phyloP scores from a whole-genome alignment of 164 flowering plant genomes.

The Vitis rotundifolia region DNA sequence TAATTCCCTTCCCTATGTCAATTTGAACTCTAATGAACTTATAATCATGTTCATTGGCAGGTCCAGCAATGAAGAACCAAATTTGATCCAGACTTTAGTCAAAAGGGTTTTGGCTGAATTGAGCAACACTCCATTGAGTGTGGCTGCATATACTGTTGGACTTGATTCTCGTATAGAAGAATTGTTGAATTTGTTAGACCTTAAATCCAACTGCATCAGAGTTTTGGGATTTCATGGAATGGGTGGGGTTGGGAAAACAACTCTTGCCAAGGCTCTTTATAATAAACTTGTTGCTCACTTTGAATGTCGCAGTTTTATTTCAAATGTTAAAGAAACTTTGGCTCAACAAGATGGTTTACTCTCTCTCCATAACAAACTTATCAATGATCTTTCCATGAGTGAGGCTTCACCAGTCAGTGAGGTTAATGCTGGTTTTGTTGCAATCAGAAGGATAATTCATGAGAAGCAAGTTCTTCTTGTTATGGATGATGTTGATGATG shows the following conservation, averaged over 20 bases:
- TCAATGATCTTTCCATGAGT: conserved; percentile 19
- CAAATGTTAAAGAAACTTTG: conserved; percentile 33
- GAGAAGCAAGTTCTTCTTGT: conserved; percentile 35
- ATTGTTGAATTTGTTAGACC: conserved; percentile 24
- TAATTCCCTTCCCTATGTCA: too few species aligned
- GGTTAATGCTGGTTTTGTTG: neutral
- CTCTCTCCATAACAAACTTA: conserved; percentile 25
- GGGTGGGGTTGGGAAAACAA: conserved; percentile 60
- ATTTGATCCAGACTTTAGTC: conserved; percentile 27
- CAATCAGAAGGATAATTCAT: conserved; percentile 7
- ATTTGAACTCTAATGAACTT: too few species aligned
- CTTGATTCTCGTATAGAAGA: conserved; percentile 32
- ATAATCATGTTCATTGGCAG: too few species aligned
- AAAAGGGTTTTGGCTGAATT: conserved; percentile 33
- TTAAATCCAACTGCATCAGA: conserved; percentile 18
- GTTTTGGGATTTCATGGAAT: conserved; percentile 41
- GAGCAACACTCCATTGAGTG: conserved; percentile 32
- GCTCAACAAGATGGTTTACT: conserved; percentile 1
- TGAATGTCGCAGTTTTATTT: conserved; percentile 32
- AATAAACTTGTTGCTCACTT: conserved; percentile 39
- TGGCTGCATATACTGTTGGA: conserved; percentile 41
- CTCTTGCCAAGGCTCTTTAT: conserved; percentile 50
- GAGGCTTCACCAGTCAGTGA: neutral
- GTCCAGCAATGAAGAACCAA: conserved; percentile 29
- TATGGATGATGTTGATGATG: conserved; percentile 43